phyloP scores from a whole-genome alignment of 2,329 filamentous ascomycete genomes.

The Alternaria longipes region DNA sequence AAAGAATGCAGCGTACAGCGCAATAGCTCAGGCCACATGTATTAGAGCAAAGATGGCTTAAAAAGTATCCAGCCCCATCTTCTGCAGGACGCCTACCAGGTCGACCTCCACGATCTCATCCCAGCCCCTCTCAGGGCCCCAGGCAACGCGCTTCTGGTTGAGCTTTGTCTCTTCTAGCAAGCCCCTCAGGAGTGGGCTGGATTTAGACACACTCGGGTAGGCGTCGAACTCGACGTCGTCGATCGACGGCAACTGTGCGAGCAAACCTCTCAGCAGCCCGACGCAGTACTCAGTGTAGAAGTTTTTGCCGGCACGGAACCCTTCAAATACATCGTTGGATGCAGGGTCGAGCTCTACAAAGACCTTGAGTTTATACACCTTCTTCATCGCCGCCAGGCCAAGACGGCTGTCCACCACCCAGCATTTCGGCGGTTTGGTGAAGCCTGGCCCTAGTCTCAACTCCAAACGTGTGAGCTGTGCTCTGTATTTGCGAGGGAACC shows the following conservation, averaged over 20 bases:
- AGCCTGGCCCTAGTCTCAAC: slow-evolving; percentile 76
- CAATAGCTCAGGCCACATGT: not conserved
- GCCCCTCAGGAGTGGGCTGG: slow-evolving; percentile 69
- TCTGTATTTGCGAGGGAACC: slow-evolving; percentile 69
- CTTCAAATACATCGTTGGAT: slow-evolving; percentile 70
- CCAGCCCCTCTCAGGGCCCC: slow-evolving; percentile 75
- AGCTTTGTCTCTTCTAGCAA: slow-evolving; percentile 64
- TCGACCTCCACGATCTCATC: slow-evolving; percentile 49
- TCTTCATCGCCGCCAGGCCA: slow-evolving; percentile 69
- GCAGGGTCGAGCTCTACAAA: slow-evolving; percentile 78
- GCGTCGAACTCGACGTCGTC: slow-evolving; percentile 74
- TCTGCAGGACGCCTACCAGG: slow-evolving; percentile 37
- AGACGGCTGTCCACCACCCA: slow-evolving; percentile 74
- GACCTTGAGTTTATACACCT: slow-evolving; percentile 68
- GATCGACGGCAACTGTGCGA: slow-evolving; percentile 66
- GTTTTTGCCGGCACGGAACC: slow-evolving; percentile 70
- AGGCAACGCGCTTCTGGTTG: slow-evolving; percentile 65
- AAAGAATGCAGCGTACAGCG: not conserved
- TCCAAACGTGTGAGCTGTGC: slow-evolving; percentile 70
- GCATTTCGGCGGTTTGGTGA: slow-evolving; percentile 72
- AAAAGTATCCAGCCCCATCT: slow-evolving; percentile 25
- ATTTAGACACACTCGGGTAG: slow-evolving; percentile 70
- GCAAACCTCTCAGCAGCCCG: slow-evolving; percentile 64
- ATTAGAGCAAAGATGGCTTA: not conserved
- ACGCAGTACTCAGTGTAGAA: slow-evolving; percentile 76